Evolutionary conservation across 345 rosid genomes (phyloP), one percentile per base, ranked within the genome.

Genomic region (Gynandropsis gynandra): DNA sequence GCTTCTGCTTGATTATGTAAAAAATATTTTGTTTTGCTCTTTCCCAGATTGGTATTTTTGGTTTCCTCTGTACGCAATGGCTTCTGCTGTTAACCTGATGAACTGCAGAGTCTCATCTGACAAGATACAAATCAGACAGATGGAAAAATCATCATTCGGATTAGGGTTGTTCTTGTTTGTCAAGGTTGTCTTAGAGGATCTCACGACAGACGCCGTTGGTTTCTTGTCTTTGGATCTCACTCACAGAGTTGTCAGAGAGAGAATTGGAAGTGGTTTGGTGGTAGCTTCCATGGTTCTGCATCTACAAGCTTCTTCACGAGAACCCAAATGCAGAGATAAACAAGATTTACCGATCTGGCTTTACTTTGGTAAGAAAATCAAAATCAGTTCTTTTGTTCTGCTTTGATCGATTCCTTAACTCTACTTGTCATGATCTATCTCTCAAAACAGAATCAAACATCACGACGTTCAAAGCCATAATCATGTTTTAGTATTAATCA

Each of bases 11-110:
- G 21, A 15, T 42, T 51, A 9, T 64, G 35, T 29, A 15, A 18
- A 13, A 9, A 45, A 3, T 4, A 42, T 2, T 9, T 14, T 42
- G 18, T 42, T 1, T 47, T 34, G 2, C 10, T 40, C 10, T 16
- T 16, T 15, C 27, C 57, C 46, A 87, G 98, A 82, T 72, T 87
- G 88, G 95, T 84, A 79, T 65, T 72, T 79, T 27, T 82, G 96
- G 96, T 70, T 87, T 58, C 93, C 90, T 48, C 78, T 82, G 1
- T 92, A 85, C 52, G 58, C 85, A 31, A 61, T 69, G 14, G 95
- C 87, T 20, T 66, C 66, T 62, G 56, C 41, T 7, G 83, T 80
- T 51, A 84, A 80, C 73, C 66, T 79, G 50, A 19, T 50, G 21
- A 72, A 62, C 47, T 49, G 63, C 75, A 32, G 54, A 51, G 63